Base-by-base conservation (phyloP, 148 eudicot genomes). In the Cornus controversa region DNA sequence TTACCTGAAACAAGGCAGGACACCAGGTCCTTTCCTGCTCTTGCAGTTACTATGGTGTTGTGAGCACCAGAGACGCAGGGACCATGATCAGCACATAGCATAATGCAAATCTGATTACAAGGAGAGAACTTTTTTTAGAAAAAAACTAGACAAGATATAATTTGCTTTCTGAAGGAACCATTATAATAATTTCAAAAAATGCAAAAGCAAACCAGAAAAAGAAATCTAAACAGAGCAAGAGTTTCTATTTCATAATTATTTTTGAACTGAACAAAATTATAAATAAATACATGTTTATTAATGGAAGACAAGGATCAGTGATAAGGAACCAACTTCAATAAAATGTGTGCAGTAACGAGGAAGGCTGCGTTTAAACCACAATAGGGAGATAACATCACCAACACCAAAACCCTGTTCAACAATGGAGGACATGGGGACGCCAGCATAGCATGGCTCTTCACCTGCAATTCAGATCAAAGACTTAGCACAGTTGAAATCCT, bases 281-380 rank as follows among this genome's bases (percentile, higher is more conserved):
- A 13, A 50, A 50, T 60, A 22, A 60, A 60, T 15, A 57, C 63
- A 16, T 6, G 63, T 60, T n/a, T 60, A 16, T 11, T 18, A n/a
- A 6, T 22, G 11, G 24, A 60, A 60, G 8, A 20, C 22, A 60
- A 22, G 24, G 24, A 15, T 54, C 22, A 15, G 22, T 14, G 1
- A 54, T 16, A 4, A 54, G 62, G 22, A 24, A 68, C 80, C 75
- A 40, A 92, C 97, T 91, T 92, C 97, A 77, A 92, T 92, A 75
- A 92, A 92, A 60, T 90, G 87, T 45, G 97, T 85, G 70, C 97
- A 92, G 74, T 92, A 92, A 69, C 91, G 97, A 22, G 97, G 97
- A 85, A 92, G 94, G 81, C 91, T 92, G 75, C 97, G 91, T 76
- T 92, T 92, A 82, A 92, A 92, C 97, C 97, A 92, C 87, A 92